Conservation (phyloP, 371 early-diverging fungal species). For the Actinomortierella wolfii region DNA sequence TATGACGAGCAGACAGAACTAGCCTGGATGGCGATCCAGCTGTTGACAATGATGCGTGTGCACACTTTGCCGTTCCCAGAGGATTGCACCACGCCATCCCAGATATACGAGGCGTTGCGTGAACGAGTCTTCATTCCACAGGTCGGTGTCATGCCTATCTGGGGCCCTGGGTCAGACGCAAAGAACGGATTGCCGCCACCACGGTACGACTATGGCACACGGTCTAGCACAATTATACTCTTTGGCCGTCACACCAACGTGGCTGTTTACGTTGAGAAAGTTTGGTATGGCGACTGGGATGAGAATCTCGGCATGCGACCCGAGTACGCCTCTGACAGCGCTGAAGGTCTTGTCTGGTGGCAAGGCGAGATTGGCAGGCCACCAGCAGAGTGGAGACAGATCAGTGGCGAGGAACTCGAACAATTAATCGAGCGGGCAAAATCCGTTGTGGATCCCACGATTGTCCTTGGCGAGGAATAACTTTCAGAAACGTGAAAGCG, state of each 20-base stretch:
- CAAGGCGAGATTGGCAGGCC: slow-evolving; percentile 34
- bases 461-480: too few species aligned
- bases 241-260: slow-evolving; percentile 49
- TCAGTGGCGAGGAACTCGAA: slow-evolving; percentile 27
- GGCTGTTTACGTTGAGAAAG: slow-evolving; percentile 32
- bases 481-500: too few species aligned
- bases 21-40: slow-evolving; percentile 50
- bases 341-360: slow-evolving; percentile 40
- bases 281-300: slow-evolving; percentile 27
- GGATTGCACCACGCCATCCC: background rate
- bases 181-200: too few species aligned
- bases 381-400: slow-evolving; percentile 11
- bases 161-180: too few species aligned
- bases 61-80: slow-evolving; percentile 16
- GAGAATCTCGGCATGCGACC: slow-evolving; percentile 4
- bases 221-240: slow-evolving; percentile 57
- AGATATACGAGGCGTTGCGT: slow-evolving; percentile 4
- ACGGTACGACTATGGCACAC: slow-evolving; percentile 51
- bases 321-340: slow-evolving; percentile 12
- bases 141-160: background rate
- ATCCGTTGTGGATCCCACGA: too few species aligned
- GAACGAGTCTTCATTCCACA: slow-evolving; percentile 38
- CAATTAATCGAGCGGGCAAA: slow-evolving; percentile 11
- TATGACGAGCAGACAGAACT: slow-evolving; percentile 37
- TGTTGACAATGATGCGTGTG: slow-evolving; percentile 47